Percentiles rank a stretch among this genome's conserved stretches.
phyloP scores from a whole-genome alignment of 2,329 filamentous ascomycete genomes.

The Nemania bipapillata region DNA sequence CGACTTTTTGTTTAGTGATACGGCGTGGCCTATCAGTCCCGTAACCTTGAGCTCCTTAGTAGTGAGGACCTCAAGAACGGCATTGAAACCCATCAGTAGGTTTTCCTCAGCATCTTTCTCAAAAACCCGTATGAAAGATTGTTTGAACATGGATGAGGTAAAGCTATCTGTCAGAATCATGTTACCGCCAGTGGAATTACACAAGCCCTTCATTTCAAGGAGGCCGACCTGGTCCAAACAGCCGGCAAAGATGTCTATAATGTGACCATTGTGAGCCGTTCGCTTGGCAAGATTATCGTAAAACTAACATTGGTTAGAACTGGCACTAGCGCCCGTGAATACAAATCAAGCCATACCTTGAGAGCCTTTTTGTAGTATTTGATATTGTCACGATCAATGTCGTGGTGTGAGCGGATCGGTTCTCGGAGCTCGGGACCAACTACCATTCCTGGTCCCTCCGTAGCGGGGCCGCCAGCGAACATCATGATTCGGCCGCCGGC shows the following conservation, averaged over 20 bases:
- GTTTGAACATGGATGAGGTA: constrained; percentile 98
- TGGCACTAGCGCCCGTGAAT: constrained; percentile 3
- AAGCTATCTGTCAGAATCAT: constrained; percentile 99
- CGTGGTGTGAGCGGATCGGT: constrained; percentile 96
- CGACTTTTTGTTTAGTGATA: constrained; percentile 98
- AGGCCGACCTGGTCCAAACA: constrained; percentile 97
- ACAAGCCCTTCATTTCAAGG: constrained; percentile 96
- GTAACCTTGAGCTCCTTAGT: constrained; percentile 99
- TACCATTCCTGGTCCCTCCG: constrained; percentile 95
- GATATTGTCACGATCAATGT: constrained; percentile 98
- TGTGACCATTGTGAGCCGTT: constrained; percentile 94
- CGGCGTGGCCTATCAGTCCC: constrained; percentile 93
- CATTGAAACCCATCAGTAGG: constrained; percentile 97
- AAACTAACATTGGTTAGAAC: constrained; percentile 68
- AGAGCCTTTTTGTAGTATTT: constrained; percentile 99
- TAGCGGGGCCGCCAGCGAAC: constrained; percentile 93
- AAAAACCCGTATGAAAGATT: constrained; percentile 96
- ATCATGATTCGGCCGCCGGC: constrained; percentile 96
- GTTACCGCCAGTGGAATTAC: constrained; percentile 95
- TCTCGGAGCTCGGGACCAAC: constrained; percentile 95
- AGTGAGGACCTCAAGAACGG: constrained; percentile 91
- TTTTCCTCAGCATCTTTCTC: constrained; percentile 97
- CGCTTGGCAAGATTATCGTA: constrained; percentile 95
- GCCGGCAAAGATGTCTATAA: constrained; percentile 96
- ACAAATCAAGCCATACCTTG: constrained; percentile 69